Evolutionary conservation across 306 rosid genomes (phyloP), one percentile per base, ranked within the genome.

Genomic region (Lagenaria siceraria): DNA sequence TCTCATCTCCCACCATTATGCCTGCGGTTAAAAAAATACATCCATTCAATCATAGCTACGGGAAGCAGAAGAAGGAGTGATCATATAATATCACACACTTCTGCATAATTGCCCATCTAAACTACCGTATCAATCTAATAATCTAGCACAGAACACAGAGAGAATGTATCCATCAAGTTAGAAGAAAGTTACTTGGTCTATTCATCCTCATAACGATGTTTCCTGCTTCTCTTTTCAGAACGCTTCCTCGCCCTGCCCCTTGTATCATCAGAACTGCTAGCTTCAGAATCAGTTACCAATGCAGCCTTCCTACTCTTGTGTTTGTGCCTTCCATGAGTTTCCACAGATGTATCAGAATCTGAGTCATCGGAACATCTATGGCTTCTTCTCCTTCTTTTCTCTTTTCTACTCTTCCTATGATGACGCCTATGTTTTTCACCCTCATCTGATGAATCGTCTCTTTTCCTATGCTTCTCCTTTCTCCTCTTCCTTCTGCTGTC

Each of bases 281-380:
- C 77, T 78, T 89, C 88, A 60, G 84, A 74, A 73, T 82, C 93
- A 21, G 91, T 81, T 6, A 86, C 79, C 12, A 86, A 77, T 43
- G 84, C 79, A 6, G 86, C 79, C 86, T 81, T 90, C 82, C 66
- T 89, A 88, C 86, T 86, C 82, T 85, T 93, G 42, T 77, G 81
- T 71, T 83, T 87, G 75, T 74, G 87, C 77, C 80, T 83, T 58
- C 80, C 74, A 35, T 68, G 72, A 25, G 86, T 81, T 83, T 88
- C 91, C 42, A 87, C 91, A 18, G 96, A 91, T 38, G 91, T 76
- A 79, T 91, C 90, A 52, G 90, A 88, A 66, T 86, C 92, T 58
- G 91, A 84, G 61, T 82, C 85, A 12, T 90, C 92, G 0, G 90
- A 87, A 61, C 66, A 76, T 17, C 82, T 83, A 77, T 85, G 82